Percentiles rank a stretch among this genome's conserved stretches.
Conservation (phyloP, 164 flowering plant genomes). For the Macadamia integrifolia region DNA sequence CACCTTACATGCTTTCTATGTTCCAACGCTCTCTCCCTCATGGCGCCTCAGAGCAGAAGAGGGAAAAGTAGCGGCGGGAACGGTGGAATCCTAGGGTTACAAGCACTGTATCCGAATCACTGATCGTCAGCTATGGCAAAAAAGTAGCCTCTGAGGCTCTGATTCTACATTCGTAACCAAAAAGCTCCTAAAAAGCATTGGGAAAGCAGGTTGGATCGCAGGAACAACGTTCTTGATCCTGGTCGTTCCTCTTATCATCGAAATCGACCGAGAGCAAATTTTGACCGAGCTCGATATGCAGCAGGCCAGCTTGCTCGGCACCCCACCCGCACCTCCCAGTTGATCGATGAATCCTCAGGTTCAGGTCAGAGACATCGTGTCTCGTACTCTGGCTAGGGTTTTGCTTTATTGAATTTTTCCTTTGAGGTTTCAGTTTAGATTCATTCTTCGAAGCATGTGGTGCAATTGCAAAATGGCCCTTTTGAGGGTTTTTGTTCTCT, state of each 20-base stretch:
- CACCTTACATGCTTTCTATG: too few relatives aligned
- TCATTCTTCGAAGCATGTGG: neutral
- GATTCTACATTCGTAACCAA: conserved; percentile 34
- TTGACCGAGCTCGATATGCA: conserved; percentile 54
- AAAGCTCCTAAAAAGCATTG: conserved; percentile 60
- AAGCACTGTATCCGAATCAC: conserved; percentile 24
- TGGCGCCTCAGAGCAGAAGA: conserved; percentile 29
- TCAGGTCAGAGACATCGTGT: neutral
- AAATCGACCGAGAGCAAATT: conserved; percentile 75
- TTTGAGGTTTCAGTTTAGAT: neutral
- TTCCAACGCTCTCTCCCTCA: neutral
- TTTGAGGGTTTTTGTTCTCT: neutral
- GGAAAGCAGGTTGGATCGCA: conserved; percentile 74
- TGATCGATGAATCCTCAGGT: conserved; percentile 6
- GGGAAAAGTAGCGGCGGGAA: conserved; percentile 9
- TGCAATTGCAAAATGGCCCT: neutral
- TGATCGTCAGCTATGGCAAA: conserved; percentile 31
- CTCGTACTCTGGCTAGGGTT: neutral
- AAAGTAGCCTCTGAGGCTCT: conserved; percentile 35
- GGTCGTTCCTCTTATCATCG: conserved; percentile 58
- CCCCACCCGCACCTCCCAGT: conserved; percentile 30
- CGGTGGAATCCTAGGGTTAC: conserved; percentile 33
- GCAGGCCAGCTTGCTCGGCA: conserved; percentile 61
- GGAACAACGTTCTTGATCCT: conserved; percentile 58
- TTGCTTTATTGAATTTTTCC: neutral